Evolutionary conservation across 2,329 filamentous ascomycete species (phyloP), one percentile per base, ranked within the genome.

Genomic region (Aspergillus jensenii): DNA sequence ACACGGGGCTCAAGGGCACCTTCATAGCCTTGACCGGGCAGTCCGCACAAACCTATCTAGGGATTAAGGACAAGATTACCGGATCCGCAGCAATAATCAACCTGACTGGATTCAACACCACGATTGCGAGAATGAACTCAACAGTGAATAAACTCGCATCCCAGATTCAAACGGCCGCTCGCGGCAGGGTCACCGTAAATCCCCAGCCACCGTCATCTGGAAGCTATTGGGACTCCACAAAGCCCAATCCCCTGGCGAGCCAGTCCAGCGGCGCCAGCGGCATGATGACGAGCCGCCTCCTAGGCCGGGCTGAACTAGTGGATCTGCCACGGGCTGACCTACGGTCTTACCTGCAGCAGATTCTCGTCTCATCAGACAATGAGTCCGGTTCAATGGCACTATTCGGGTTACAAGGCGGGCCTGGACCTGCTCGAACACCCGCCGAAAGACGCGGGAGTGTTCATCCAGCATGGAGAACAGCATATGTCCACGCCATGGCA

Each of bases 241-340:
- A 7, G 37, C 52, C 17, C 69, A 68, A 7, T 72, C 69, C 9
- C 15, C 14, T 46, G 0, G 68, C 40, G n/a, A 65, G 63, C 25
- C 59, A 67, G 5, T 64, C 62, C 2, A 65, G 74, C 23, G 75
- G 75, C 8, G 63, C 61, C 6, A 62, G 65, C 4, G 68, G 66
- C 12, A 58, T 72, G 2, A 69, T 71, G 6, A 69, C 71, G 0
- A 74, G 70, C 37, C 71, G 74, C 11, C 63, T 78, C 4, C 55
- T 78, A 0, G 74, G 75, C 4, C 62, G 65, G 1, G 59, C 67
- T 11, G 65, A 68, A 25, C 71, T 76, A 49, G 57, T 67, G 0
- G 61, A 68, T 4, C 62, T 64, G 9, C 44, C 49, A 0, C 59
- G 23, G n/a, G 15, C 39, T 2, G 23, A 60, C 1, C 45, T 69